Evolutionary conservation across 345 rosid genomes (phyloP).

Genomic region (Gossypium herbaceum): DNA sequence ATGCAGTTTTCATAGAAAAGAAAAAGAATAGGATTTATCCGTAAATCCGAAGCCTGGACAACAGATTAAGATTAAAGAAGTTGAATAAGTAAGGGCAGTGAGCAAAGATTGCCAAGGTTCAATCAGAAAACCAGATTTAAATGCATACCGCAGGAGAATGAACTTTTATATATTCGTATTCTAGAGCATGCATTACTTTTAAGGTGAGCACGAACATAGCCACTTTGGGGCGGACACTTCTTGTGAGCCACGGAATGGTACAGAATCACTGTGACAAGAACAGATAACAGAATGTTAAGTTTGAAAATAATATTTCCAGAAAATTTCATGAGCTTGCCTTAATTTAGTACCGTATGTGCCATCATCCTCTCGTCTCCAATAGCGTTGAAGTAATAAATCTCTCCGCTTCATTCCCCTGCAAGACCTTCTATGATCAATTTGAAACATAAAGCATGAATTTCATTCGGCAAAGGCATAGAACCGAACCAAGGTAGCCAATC

Average conservation of each 20-base stretch:
- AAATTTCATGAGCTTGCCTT: constrained; percentile 10
- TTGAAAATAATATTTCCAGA: not conserved
- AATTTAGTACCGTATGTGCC: constrained; percentile 77
- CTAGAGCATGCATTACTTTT: constrained; percentile 69
- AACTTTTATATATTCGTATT: constrained; percentile 9
- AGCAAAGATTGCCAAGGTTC: constrained; percentile 2
- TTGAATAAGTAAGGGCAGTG: not conserved
- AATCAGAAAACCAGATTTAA: not conserved
- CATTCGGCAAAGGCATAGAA: not conserved
- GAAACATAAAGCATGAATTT: not conserved
- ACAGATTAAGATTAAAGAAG: not conserved
- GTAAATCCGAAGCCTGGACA: not conserved
- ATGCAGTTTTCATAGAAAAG: too few relatives aligned
- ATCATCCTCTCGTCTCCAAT: constrained; percentile 97
- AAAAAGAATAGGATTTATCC: too few relatives aligned
- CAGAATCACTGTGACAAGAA: constrained; percentile 59
- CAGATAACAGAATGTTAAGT: constrained; percentile 7
- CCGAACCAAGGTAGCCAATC: constrained; percentile 82
- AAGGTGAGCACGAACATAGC: constrained; percentile 83
- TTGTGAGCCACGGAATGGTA: constrained; percentile 86
- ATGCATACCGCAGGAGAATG: not conserved
- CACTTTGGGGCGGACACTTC: constrained; percentile 54
- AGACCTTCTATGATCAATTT: constrained; percentile 3
- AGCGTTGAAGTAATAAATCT: constrained; percentile 71
- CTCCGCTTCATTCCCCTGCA: constrained; percentile 75